Conservation (phyloP, 2,329 filamentous ascomycete genomes). For the Alternaria solani region DNA sequence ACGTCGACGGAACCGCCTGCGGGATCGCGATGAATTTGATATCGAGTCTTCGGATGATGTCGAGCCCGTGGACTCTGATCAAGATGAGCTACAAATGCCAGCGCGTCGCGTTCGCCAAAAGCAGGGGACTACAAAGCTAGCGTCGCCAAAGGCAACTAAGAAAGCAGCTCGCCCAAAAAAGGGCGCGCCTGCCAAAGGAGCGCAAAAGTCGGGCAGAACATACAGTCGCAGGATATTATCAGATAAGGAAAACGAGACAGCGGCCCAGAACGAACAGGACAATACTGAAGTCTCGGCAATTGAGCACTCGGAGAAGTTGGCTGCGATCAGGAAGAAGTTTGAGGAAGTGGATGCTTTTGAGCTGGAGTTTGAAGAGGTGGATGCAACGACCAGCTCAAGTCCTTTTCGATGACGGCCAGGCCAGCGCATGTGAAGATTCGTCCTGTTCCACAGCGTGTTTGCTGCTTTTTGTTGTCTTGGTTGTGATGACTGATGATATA, state of each 20-base stretch:
- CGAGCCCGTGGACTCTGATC: constrained; percentile 46
- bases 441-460: neutral
- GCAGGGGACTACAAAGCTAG: constrained; percentile 24
- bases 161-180: constrained; percentile 38
- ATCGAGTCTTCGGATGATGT: constrained; percentile 50
- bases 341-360: constrained; percentile 60
- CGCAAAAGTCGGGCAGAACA: constrained; percentile 38
- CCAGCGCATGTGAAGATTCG: neutral
- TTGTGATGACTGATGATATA: constrained; percentile 14
- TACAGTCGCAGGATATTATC: constrained; percentile 49
- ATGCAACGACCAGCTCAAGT: constrained; percentile 51
- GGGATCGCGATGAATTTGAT: constrained; percentile 52
- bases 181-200: constrained; percentile 21
- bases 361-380: constrained; percentile 60
- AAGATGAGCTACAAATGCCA: constrained; percentile 53
- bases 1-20: constrained; percentile 47
- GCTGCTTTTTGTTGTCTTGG: neutral
- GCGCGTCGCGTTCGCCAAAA: constrained; percentile 30
- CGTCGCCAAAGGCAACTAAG: constrained; percentile 36
- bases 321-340: constrained; percentile 58
- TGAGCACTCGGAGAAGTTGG: constrained; percentile 47
- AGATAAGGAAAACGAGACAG: constrained; percentile 54
- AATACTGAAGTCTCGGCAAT: constrained; percentile 40
- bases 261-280: constrained; percentile 33
- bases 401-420: constrained; percentile 44